phyloP scores from a whole-genome alignment of 192 early-diverging fungal species.

The Thoreauomyces humboldtii region DNA sequence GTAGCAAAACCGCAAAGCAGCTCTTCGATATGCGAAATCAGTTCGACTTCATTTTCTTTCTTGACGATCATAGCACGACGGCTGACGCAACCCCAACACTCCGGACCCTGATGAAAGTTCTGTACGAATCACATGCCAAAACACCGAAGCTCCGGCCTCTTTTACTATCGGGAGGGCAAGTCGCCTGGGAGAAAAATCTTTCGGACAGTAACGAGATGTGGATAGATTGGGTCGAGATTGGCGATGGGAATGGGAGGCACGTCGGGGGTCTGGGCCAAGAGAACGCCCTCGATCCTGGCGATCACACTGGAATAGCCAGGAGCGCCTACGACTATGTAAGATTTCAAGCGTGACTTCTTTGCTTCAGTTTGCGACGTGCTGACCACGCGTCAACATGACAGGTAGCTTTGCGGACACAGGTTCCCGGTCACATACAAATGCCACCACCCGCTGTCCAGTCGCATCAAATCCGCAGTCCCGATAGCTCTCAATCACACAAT shows the following conservation, averaged over 20 bases:
- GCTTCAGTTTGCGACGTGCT: background rate
- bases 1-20: conserved; percentile 31
- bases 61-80: conserved; percentile 58
- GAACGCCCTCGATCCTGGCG: background rate
- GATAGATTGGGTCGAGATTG: conserved; percentile 43
- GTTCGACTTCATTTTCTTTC: conserved; percentile 74
- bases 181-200: conserved; percentile 64
- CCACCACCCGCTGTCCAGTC: background rate
- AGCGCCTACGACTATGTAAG: conserved; percentile 29
- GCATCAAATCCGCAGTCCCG: background rate
- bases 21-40: conserved; percentile 63
- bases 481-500: conserved; percentile 16
- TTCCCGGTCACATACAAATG: background rate
- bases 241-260: conserved; percentile 31
- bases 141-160: conserved; percentile 56
- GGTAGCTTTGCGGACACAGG: conserved; percentile 10
- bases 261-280: background rate
- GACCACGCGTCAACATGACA: background rate
- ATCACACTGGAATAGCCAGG: conserved; percentile 22
- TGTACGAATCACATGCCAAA: conserved; percentile 63
- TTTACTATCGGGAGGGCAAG: conserved; percentile 77
- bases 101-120: conserved; percentile 48
- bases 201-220: conserved; percentile 43
- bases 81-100: conserved; percentile 22
- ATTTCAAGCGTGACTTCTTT: background rate